Percentiles rank a stretch among this genome's conserved stretches.
Conservation (phyloP, 2,329 filamentous ascomycete species). For the Pseudogymnoascus sp. region DNA sequence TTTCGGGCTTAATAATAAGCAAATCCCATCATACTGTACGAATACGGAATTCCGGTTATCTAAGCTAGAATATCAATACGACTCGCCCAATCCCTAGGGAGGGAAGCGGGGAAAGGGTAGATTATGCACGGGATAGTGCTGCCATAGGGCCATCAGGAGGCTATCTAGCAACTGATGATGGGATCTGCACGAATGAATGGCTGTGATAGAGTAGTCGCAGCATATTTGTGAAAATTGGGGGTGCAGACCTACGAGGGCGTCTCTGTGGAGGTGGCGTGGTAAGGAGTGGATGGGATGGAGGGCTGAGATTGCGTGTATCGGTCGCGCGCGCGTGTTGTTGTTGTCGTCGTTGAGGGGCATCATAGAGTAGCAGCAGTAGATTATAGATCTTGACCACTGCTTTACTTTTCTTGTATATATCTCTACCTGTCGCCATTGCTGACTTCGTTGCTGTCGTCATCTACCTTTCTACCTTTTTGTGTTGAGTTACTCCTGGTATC, state of each 20-base stretch:
- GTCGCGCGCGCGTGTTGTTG: not conserved
- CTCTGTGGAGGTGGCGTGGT: conserved; percentile 2
- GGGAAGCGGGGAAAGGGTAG: not conserved
- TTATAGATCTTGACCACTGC: not conserved
- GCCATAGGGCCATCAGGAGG: not conserved
- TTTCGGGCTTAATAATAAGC: not conserved
- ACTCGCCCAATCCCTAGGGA: not conserved
- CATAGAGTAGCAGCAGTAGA: not conserved
- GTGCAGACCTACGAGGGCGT: not conserved
- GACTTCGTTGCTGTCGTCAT: not conserved
- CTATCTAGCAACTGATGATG: not conserved
- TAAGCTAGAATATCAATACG: not conserved
- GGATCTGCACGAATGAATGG: conserved; percentile 1
- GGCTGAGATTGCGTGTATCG: conserved; percentile 5
- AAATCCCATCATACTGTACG: not conserved
- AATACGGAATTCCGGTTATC: not conserved
- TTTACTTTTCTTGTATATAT: not conserved
- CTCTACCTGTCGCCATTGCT: not conserved
- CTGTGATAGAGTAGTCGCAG: not conserved
- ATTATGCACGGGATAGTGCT: conserved; percentile 2
- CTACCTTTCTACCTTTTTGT: not conserved
- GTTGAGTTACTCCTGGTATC: not conserved
- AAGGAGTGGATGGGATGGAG: conserved; percentile 7
- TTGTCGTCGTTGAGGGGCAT: not conserved
- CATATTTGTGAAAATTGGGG: not conserved